Conservation (phyloP, 495 filamentous ascomycete species). For the Neurospora sp. region DNA sequence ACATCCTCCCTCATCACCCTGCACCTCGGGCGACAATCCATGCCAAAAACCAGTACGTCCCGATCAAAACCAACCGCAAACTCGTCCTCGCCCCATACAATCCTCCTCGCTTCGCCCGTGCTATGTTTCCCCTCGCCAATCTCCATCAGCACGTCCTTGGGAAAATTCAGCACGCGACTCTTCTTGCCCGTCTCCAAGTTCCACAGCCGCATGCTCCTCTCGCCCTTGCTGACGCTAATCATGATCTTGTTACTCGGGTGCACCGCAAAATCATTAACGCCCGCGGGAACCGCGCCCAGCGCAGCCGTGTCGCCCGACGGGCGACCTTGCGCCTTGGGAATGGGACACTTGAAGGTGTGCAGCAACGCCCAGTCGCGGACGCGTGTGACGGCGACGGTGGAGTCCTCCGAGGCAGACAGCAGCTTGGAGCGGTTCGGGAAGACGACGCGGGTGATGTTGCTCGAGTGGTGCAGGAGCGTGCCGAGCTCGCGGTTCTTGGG, state of each 20-base stretch:
- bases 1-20: conserved; percentile 35
- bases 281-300: conserved; percentile 72
- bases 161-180: conserved; percentile 81
- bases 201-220: conserved; percentile 88
- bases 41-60: conserved; percentile 73
- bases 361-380: conserved; percentile 84
- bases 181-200: conserved; percentile 95
- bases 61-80: conserved; percentile 86
- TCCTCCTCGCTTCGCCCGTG: conserved; percentile 72
- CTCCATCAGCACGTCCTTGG: conserved; percentile 51
- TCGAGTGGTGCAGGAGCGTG: conserved; percentile 73
- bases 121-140: conserved; percentile 67
- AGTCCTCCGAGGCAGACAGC: conserved; percentile 75
- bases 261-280: conserved; percentile 89
- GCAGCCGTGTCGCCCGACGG: conserved; percentile 86
- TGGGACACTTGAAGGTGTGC: conserved; percentile 82
- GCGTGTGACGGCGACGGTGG: conserved; percentile 73
- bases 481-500: conserved; percentile 81
- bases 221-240: conserved; percentile 79
- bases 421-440: conserved; percentile 88
- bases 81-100: conserved; percentile 78
- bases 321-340: conserved; percentile 69
- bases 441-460: conserved; percentile 62
- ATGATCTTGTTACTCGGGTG: conserved; percentile 95
- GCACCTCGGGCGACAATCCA: conserved; percentile 74